Conservation (phyloP, 768 basidiomycete genomes). For the Termitomyces sp. region DNA sequence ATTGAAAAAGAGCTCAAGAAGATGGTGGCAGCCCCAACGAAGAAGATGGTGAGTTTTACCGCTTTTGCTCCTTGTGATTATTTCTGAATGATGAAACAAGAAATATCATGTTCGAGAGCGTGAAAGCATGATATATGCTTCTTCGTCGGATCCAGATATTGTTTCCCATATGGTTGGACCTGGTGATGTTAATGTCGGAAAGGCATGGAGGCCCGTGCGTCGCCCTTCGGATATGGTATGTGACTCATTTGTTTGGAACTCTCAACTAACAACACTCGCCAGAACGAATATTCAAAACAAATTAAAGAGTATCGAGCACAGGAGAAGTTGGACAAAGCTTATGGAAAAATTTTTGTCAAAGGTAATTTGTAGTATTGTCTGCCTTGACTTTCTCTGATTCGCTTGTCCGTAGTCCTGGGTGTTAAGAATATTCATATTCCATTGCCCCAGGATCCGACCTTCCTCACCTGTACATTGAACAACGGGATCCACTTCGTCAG, state of each 20-base stretch:
- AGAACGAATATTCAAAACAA: slow-evolving; percentile 95
- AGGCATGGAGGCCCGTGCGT: slow-evolving; percentile 83
- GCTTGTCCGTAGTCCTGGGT: slow-evolving; percentile 55
- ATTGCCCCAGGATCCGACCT: slow-evolving; percentile 68
- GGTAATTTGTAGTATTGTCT: slow-evolving; percentile 37
- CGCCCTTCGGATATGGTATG: slow-evolving; percentile 92
- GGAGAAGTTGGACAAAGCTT: slow-evolving; percentile 72
- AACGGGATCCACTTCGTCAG: slow-evolving; percentile 97
- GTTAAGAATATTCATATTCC: slow-evolving; percentile 73
- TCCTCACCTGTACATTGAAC: slow-evolving; percentile 82
- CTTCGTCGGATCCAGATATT: slow-evolving; percentile 65
- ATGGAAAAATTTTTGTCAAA: slow-evolving; percentile 93
- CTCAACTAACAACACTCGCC: not conserved
- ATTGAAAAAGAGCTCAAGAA: slow-evolving; percentile 72
- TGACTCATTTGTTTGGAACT: slow-evolving; percentile 1
- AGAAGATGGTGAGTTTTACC: slow-evolving; percentile 34
- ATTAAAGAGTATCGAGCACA: slow-evolving; percentile 75
- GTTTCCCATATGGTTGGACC: slow-evolving; percentile 66
- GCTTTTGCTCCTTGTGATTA: slow-evolving; percentile 3
- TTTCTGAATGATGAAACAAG: slow-evolving; percentile 27
- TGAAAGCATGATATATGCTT: slow-evolving; percentile 73
- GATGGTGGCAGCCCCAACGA: slow-evolving; percentile 39
- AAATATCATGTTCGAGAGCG: slow-evolving; percentile 82
- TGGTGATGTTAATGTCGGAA: slow-evolving; percentile 78
- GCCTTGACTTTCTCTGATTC: not conserved